Evolutionary conservation across 331 rosid genomes (phyloP), one percentile per base, ranked within the genome.

Genomic region (Erythrophleum ivorense): DNA sequence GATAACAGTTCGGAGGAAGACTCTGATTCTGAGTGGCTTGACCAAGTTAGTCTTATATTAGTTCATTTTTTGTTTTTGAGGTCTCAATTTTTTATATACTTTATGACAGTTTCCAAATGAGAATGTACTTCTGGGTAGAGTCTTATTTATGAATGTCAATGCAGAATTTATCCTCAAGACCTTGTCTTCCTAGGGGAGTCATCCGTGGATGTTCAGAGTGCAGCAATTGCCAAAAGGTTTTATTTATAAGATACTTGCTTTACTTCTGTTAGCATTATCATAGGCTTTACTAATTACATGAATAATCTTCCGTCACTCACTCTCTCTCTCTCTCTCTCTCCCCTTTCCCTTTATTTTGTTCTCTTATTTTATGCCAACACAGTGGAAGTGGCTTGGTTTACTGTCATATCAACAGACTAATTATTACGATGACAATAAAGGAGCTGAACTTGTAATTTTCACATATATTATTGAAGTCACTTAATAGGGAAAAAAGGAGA

Each of bases 151-250:
- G 43, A 74, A 55, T 78, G 49, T 78, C 70, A 50, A 82, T 91
- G 89, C 98, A 96, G 98, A 92, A 84, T 73, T 89, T 90, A 48
- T 82, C 92, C 81, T 71, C 84, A 48, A 88, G 78, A 41, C 76
- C 90, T 31, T 68, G 78, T 81, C 95, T 96, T 75, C 91, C 97
- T n/a, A 90, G 79, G 86, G 99, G 99, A 76, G 98, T 96, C 59
- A 71, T 94, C 73, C 97, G 98, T 3, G 99, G 99, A 43, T 96
- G 98, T 90, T 88, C 97, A 7, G 92, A 92, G 59, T 96, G 99
- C 85, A 84, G 53, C 68, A 80, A 81, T 84, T 96, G 98, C 86
- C 99, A 94, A 90, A 94, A 94, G 99, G 99, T 96, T 79, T 9
- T 62, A 71, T 60, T 52, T 81, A 62, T 57, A 36, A 41, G 43